Evolutionary conservation across 2,329 filamentous ascomycete genomes (phyloP), one percentile per base, ranked within the genome.

Genomic region (Lithohypha guttulata): DNA sequence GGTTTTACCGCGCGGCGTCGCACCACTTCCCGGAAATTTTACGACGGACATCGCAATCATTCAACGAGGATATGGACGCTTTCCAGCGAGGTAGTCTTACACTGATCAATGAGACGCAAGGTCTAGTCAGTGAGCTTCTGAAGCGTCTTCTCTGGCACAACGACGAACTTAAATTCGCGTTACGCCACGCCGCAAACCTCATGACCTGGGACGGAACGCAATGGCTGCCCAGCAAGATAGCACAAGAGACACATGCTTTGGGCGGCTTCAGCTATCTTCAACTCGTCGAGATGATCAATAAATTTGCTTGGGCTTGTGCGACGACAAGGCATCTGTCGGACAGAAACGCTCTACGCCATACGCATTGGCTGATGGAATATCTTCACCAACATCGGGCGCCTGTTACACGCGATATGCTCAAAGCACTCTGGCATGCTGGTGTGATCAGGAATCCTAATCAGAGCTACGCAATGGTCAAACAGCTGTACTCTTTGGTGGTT

Each of bases 351-450:
- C 68, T 64, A 42, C 55, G 61, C n/a, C 49, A 65, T 19, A 62
- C 71, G 6, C 59, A 63, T 47, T 63, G 63, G 53, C 62, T 66
- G 38, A 71, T 68, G 47, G 49, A 53, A 5, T 68, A 62, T 45
- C 57, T 73, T 3, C 51, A 55, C 15, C 54, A 55, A 17, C 58
- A 65, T 30, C 47, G 58, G 33, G 65, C 62, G 6, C 63, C 63
- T 2, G 51, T 72, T 11, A 53, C 56, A 13, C 58, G 62, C 1
- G 45, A 58, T 2, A 54, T 75, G 42, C 62, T 60, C 5, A 61
- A 65, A 21, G 67, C 71, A 1, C 48, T 75, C 50, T 69, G 70
- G 41, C 59, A 65, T 47, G 64, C 66, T 15, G 70, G 66, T 11
- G 55, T 73, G 17, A 55, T 63, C 17, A 57, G 68, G 11, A 62